A percentile compares a stretch with the other conserved stretches of the same genome.
These are phyloP conservation scores for Podospora conica DNA, from an alignment of 495 filamentous ascomycete genomes.

Conservation along the genomic window DNA sequence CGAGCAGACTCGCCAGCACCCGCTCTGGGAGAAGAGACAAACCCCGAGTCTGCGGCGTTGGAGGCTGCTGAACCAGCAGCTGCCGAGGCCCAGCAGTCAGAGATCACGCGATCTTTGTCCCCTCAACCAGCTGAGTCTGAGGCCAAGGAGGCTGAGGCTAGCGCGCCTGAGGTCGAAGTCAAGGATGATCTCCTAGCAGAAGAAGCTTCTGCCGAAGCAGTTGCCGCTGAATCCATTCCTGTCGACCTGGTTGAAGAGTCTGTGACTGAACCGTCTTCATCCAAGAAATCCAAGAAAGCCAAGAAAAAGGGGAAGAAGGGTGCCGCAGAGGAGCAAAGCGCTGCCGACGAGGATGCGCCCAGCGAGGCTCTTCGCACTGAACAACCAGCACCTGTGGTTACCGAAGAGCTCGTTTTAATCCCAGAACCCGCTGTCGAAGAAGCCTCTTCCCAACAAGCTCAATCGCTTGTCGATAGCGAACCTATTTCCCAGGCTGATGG, in stretches of 20 bases:
- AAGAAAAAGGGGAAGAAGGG: slow-evolving; percentile 22
- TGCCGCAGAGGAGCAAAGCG: slow-evolving; percentile 1
- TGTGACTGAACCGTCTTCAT: background rate
- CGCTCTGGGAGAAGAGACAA: background rate
- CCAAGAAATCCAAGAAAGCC: slow-evolving; percentile 23
- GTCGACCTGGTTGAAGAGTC: slow-evolving; percentile 5
- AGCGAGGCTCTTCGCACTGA: background rate
- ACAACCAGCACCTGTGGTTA: background rate
- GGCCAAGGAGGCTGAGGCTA: background rate
- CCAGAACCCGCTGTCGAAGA: background rate
- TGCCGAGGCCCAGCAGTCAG: background rate
- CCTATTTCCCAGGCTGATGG: background rate
- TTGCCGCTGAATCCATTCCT: background rate
- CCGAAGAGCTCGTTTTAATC: background rate
- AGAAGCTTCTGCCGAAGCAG: background rate
- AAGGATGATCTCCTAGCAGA: background rate
- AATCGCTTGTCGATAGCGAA: background rate
- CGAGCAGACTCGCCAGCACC: background rate
- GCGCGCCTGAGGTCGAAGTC: background rate
- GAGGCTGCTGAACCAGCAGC: background rate
- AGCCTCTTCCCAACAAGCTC: background rate
- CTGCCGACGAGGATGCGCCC: background rate
- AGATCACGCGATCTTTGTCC: slow-evolving; percentile 2
- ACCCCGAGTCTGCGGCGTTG: background rate
- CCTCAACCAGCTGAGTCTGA: background rate